These are phyloP conservation scores for Russula sp. DNA, from an alignment of 768 basidiomycete species.

Conservation along the genomic window DNA sequence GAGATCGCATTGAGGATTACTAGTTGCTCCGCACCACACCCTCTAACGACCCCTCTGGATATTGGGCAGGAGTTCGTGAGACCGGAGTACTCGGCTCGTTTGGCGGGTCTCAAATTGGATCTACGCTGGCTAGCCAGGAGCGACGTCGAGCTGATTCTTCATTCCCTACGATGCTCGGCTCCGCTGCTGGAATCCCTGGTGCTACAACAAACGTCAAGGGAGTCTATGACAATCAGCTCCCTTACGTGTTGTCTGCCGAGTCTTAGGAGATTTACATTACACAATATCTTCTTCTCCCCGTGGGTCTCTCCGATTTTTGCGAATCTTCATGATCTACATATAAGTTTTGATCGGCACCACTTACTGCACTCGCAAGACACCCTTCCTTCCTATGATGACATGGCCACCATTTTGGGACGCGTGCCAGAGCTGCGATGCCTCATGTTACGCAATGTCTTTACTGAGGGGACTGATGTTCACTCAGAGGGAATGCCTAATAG, in stretches of 20 bases:
- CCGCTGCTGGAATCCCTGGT: constrained; percentile 3
- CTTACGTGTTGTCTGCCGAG: constrained; percentile 1
- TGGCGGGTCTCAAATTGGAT: background rate
- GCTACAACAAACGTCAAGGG: background rate
- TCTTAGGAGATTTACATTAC: background rate
- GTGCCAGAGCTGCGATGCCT: constrained; percentile 2
- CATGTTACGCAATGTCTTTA: background rate
- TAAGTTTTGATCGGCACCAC: background rate
- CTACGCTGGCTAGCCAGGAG: background rate
- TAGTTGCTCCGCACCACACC: background rate
- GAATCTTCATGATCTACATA: constrained; percentile 4
- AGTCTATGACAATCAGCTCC: background rate
- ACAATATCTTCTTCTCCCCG: constrained; percentile 1
- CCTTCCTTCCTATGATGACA: background rate
- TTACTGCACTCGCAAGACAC: background rate
- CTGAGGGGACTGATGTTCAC: background rate
- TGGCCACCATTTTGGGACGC: background rate
- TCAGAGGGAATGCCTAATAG: background rate
- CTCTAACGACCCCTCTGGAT: background rate
- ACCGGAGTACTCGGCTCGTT: background rate
- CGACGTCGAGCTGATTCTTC: background rate
- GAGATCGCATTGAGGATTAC: background rate
- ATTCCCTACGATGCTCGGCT: background rate
- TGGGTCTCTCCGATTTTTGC: constrained; percentile 3
- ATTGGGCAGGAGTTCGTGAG: background rate